A percentile compares a stretch with the other conserved stretches of the same genome.
phyloP scores from a whole-genome alignment of 2,329 filamentous ascomycete genomes.

The Curvularia verruculosa region DNA sequence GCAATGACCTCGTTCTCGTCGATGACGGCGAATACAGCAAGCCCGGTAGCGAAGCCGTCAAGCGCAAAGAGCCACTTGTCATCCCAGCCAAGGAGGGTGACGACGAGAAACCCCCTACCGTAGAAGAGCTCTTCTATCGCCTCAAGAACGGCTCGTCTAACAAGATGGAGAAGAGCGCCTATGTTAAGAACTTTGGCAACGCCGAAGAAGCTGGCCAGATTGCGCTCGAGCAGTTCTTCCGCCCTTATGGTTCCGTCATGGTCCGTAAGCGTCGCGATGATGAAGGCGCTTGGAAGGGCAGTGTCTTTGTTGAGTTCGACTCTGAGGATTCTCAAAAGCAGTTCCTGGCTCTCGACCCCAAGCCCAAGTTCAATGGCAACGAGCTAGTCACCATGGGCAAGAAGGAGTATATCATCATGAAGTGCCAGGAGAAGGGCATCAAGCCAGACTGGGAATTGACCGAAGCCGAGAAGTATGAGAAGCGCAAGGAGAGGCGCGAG shows the following conservation, averaged over 20 bases:
- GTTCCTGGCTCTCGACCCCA: constrained; percentile 79
- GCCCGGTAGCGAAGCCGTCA: constrained; percentile 52
- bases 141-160: constrained; percentile 64
- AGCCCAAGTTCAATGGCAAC: constrained; percentile 82
- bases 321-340: constrained; percentile 77
- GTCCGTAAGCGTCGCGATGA: constrained; percentile 84
- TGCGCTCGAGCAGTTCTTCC: constrained; percentile 92
- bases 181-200: constrained; percentile 91
- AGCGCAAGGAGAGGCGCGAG: constrained; percentile 19
- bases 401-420: constrained; percentile 73
- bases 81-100: constrained; percentile 43
- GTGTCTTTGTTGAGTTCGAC: constrained; percentile 92
- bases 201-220: constrained; percentile 87
- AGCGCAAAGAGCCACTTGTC: constrained; percentile 73
- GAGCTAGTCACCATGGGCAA: constrained; percentile 86
- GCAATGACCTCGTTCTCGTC: constrained; percentile 72
- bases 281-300: constrained; percentile 83
- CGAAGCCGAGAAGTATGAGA: constrained; percentile 24
- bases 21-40: constrained; percentile 70
- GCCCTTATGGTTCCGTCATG: constrained; percentile 75
- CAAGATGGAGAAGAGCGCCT: constrained; percentile 77
- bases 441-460: constrained; percentile 50
- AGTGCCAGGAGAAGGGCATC: constrained; percentile 55
- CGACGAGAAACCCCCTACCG: constrained; percentile 27
- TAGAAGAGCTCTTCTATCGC: constrained; percentile 54